Evolutionary conservation across 2,329 filamentous ascomycete species (phyloP).

Genomic region (Colletotrichum brevisporum): DNA sequence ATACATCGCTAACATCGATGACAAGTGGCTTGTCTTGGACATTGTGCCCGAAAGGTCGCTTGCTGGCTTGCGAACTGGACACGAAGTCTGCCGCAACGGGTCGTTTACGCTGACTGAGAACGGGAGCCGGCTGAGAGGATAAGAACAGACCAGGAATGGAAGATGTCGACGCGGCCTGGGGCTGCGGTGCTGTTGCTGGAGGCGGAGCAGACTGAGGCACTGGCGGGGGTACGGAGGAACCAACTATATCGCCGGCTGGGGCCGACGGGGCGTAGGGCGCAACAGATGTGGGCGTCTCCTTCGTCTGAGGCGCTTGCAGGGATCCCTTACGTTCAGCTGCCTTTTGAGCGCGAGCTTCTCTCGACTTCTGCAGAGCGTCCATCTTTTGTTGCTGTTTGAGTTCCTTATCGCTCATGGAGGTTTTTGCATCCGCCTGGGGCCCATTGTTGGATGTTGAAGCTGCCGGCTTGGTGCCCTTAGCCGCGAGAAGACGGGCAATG

Average conservation of each 20-base stretch:
- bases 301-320: conserved; percentile 23
- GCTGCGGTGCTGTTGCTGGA: conserved; percentile 4
- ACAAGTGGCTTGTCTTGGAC: conserved; percentile 76
- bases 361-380: conserved; percentile 77
- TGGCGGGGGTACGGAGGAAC: neutral
- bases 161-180: conserved; percentile 33
- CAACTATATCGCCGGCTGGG: neutral
- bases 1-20: conserved; percentile 86
- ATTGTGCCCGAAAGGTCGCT: conserved; percentile 74
- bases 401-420: conserved; percentile 74
- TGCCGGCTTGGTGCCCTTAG: conserved; percentile 71
- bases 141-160: conserved; percentile 56
- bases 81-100: conserved; percentile 79
- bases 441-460: conserved; percentile 33
- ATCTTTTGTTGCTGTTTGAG: conserved; percentile 82
- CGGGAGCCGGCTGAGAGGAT: conserved; percentile 45
- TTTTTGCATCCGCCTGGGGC: conserved; percentile 4
- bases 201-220: neutral
- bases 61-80: conserved; percentile 63
- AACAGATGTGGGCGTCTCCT: conserved; percentile 16
- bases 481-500: conserved; percentile 82
- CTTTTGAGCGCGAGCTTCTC: conserved; percentile 58
- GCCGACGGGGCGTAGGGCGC: conserved; percentile 1
- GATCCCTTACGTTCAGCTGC: conserved; percentile 44
- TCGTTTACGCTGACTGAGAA: conserved; percentile 54